phyloP scores from a whole-genome alignment of 2,329 filamentous ascomycete genomes.

The Penicillium griseofulvum region DNA sequence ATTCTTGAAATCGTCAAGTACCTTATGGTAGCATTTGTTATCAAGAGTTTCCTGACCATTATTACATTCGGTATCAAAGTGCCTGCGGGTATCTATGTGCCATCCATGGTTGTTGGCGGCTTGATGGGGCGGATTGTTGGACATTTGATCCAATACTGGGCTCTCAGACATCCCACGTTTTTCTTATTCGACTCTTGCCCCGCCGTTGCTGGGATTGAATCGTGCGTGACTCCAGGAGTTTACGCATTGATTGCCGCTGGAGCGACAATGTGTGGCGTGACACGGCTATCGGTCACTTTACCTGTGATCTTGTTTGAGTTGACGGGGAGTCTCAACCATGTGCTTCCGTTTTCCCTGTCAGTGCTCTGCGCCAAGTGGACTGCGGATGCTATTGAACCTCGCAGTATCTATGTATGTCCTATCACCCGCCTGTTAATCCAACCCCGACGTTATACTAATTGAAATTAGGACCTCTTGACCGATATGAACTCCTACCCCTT shows the following conservation, averaged over 20 bases:
- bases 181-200: conserved; percentile 74
- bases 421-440: neutral
- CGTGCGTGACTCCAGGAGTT: conserved; percentile 92
- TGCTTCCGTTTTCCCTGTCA: conserved; percentile 87
- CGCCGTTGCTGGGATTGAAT: conserved; percentile 63
- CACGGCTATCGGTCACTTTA: conserved; percentile 84
- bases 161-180: conserved; percentile 69
- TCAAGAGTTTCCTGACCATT: conserved; percentile 84
- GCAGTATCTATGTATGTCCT: conserved; percentile 77
- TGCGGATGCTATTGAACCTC: conserved; percentile 87
- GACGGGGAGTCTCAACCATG: conserved; percentile 91
- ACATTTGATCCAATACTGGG: conserved; percentile 78
- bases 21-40: conserved; percentile 74
- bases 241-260: conserved; percentile 94
- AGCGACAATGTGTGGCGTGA: conserved; percentile 97
- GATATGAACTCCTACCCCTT: conserved; percentile 98
- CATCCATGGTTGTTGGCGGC: conserved; percentile 97
- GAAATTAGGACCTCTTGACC: conserved; percentile 72
- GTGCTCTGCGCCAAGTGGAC: conserved; percentile 98
- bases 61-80: conserved; percentile 97
- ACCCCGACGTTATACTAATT: conserved; percentile 18
- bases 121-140: conserved; percentile 85
- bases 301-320: conserved; percentile 95
- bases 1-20: conserved; percentile 75
- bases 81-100: conserved; percentile 94